Evolutionary conservation across 78 protist genomes (phyloP).

Genomic region (Creolimax fragrantissima): DNA sequence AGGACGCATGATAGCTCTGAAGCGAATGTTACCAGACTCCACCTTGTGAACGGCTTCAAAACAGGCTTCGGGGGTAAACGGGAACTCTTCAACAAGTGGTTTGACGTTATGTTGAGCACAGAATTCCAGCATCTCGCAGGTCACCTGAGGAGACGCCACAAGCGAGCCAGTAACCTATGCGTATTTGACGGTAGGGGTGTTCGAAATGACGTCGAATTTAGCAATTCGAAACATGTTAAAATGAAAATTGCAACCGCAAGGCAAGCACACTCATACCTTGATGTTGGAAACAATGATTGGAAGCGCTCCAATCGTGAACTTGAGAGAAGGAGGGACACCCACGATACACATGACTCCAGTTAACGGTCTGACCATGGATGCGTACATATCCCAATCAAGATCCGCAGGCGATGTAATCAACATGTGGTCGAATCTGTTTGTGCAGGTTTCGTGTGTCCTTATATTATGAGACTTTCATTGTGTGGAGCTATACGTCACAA

Average conservation of each 20-base stretch:
- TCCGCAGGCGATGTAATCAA: constrained; percentile 3
- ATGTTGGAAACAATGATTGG: neutral
- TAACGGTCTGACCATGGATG: neutral
- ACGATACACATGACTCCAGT: neutral
- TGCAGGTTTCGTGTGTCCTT: too few relatives aligned
- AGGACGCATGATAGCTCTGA: neutral
- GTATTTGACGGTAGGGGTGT: too few relatives aligned
- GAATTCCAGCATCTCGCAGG: neutral
- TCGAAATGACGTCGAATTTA: neutral
- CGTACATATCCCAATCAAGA: neutral
- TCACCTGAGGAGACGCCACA: neutral
- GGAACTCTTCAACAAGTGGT: neutral
- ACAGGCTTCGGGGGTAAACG: neutral
- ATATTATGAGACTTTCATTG: too few relatives aligned
- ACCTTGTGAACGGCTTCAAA: neutral
- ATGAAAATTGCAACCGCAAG: neutral
- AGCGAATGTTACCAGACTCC: neutral
- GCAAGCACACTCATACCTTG: neutral
- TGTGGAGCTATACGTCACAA: too few relatives aligned
- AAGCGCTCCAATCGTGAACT: neutral
- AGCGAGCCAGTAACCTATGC: neutral
- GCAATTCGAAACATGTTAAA: neutral
- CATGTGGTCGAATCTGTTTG: neutral
- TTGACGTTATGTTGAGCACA: neutral
- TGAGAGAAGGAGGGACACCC: neutral